Conservation (phyloP, 1,284 basidiomycete species). For the Coniferiporia weirii region DNA sequence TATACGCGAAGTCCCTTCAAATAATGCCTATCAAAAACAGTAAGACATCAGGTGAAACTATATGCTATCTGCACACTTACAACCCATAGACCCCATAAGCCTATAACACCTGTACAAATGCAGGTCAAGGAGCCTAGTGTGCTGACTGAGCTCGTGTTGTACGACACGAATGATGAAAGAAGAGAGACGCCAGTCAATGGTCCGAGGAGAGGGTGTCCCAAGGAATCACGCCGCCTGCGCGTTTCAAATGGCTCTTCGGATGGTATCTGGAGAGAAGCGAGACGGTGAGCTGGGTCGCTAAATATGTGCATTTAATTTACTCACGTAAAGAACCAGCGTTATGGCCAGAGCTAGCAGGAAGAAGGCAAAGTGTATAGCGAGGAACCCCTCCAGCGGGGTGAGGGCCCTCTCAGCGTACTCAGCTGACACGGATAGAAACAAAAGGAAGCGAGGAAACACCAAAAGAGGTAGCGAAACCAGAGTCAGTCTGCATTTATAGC, state of each 20-base stretch:
- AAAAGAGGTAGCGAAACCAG: conserved; percentile 15
- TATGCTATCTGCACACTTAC: conserved; percentile 37
- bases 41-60: not conserved
- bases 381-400: conserved; percentile 26
- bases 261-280: conserved; percentile 11
- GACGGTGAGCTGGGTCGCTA: not conserved
- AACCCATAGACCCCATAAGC: conserved; percentile 66
- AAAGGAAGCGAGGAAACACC: conserved; percentile 20
- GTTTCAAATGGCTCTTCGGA: conserved; percentile 14
- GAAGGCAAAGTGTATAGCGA: conserved; percentile 26
- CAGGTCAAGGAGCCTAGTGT: conserved; percentile 49
- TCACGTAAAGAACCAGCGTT: conserved; percentile 24
- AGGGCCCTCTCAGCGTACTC: conserved; percentile 20
- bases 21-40: conserved; percentile 45
- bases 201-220: conserved; percentile 55
- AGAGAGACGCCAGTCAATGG: conserved; percentile 49
- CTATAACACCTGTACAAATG: conserved; percentile 44
- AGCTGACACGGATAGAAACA: conserved; percentile 19
- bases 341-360: conserved; percentile 23
- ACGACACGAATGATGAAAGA: conserved; percentile 58
- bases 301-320: not conserved
- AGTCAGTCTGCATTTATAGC: conserved; percentile 10
- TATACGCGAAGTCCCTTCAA: conserved; percentile 47
- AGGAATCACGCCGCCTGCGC: conserved; percentile 15
- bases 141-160: conserved; percentile 55